Percentiles rank a stretch among this genome's conserved stretches.
Conservation (phyloP, 2,329 filamentous ascomycete species). For the Verticillium klebahnii region DNA sequence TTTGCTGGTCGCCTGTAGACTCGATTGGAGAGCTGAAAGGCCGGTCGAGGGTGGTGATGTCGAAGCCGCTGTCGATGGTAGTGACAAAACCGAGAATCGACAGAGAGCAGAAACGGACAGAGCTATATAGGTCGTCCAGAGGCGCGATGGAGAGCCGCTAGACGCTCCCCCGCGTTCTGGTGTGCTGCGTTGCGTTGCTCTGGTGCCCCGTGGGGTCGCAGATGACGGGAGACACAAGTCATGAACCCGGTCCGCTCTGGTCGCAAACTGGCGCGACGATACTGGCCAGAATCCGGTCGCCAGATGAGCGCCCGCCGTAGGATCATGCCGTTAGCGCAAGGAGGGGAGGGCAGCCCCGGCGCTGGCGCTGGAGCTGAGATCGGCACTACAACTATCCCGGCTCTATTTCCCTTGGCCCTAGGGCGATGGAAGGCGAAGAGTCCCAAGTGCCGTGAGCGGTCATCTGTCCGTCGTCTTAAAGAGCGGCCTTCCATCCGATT, state of each 20-base stretch:
- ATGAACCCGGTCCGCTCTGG: background rate
- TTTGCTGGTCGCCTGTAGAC: background rate
- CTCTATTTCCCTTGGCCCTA: background rate
- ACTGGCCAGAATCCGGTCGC: background rate
- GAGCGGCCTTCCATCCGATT: slow-evolving; percentile 5
- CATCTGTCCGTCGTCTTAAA: background rate
- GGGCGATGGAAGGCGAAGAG: background rate
- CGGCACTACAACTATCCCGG: background rate
- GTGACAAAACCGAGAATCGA: background rate
- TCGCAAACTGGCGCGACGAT: background rate
- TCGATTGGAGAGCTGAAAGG: background rate
- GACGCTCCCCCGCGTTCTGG: background rate
- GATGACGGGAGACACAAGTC: background rate
- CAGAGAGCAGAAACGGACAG: background rate
- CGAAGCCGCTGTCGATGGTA: background rate
- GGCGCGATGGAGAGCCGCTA: background rate
- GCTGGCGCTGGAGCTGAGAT: background rate
- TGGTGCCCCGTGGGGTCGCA: background rate
- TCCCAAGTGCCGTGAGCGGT: background rate
- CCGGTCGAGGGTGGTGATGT: background rate
- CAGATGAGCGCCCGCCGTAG: too few relatives aligned
- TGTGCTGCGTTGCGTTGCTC: background rate
- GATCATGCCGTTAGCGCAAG: too few relatives aligned
- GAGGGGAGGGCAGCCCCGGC: too few relatives aligned
- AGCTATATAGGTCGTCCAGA: background rate